Evolutionary conservation across 257 asterid genomes (phyloP).

Genomic region (Linderniella brevidens): DNA sequence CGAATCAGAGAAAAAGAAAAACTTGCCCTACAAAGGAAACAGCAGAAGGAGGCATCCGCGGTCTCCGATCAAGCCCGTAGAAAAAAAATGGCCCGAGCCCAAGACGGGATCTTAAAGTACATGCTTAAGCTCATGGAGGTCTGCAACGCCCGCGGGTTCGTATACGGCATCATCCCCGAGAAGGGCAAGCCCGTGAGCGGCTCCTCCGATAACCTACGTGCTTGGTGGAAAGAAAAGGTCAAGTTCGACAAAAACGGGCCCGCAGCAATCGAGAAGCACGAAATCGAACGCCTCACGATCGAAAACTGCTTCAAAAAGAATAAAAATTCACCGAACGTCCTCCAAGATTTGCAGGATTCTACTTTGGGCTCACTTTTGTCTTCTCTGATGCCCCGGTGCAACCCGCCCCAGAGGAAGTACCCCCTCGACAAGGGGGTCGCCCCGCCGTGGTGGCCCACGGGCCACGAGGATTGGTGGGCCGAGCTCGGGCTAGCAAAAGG

Average conservation of each 20-base stretch:
- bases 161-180: conserved; percentile 88
- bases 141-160: conserved; percentile 87
- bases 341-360: conserved; percentile 84
- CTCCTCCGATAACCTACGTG: conserved; percentile 74
- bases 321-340: conserved; percentile 51
- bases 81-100: conserved; percentile 93
- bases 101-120: conserved; percentile 81
- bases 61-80: conserved; percentile 64
- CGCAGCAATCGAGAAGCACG: conserved; percentile 57
- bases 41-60: no score
- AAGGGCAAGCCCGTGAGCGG: conserved; percentile 89
- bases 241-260: conserved; percentile 80
- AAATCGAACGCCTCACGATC: conserved; percentile 26
- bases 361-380: conserved; percentile 75
- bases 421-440: conserved; percentile 74
- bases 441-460: conserved; percentile 95
- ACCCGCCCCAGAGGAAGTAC: conserved; percentile 83
- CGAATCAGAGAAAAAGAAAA: no score
- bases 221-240: conserved; percentile 95
- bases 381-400: conserved; percentile 83
- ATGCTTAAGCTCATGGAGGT: conserved; percentile 94
- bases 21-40: no score
- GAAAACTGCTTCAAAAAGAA: conserved; percentile 29
- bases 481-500: conserved; percentile 57
- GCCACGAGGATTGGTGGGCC: conserved; percentile 82